Percentiles rank a stretch among this genome's conserved stretches.
Conservation (phyloP, 768 basidiomycete genomes). For the Cytidiella melzeri region DNA sequence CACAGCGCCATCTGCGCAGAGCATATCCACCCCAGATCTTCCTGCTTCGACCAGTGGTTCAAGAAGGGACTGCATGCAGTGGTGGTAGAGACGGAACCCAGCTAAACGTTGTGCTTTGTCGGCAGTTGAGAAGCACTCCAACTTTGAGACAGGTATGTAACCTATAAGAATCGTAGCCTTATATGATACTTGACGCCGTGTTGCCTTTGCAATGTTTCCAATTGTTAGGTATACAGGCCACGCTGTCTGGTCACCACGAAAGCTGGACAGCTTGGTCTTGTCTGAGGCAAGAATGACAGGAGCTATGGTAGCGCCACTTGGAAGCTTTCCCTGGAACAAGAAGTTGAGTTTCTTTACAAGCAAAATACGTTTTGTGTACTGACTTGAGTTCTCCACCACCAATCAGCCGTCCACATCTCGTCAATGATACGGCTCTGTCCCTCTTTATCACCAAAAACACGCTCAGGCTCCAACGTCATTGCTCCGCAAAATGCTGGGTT, state of each 20-base stretch:
- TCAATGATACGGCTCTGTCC: conserved; percentile 3
- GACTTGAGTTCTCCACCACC: conserved; percentile 21
- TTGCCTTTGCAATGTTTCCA: conserved; percentile 20
- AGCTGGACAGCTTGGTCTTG: conserved; percentile 24
- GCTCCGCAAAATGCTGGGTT: conserved; percentile 3
- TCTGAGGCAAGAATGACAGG: conserved; percentile 28
- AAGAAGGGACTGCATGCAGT: conserved; percentile 13
- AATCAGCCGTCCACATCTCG: conserved; percentile 23
- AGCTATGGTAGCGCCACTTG: conserved; percentile 21
- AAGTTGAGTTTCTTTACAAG: conserved; percentile 10
- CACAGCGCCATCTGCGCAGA: conserved; percentile 12
- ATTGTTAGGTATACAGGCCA: conserved; percentile 28
- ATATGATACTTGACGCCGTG: conserved; percentile 14
- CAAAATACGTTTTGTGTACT: not conserved
- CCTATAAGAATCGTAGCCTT: conserved; percentile 19
- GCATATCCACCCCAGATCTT: conserved; percentile 12
- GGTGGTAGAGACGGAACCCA: conserved; percentile 15
- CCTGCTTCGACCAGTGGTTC: conserved; percentile 10
- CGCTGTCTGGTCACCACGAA: conserved; percentile 18
- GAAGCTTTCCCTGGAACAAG: conserved; percentile 12
- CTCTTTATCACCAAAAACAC: conserved; percentile 1
- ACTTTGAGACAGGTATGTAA: conserved; percentile 19
- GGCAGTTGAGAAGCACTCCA: conserved; percentile 7
- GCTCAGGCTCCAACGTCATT: conserved; percentile 5
- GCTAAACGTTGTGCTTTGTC: conserved; percentile 4